Percentiles rank a stretch among this genome's conserved stretches.
phyloP scores from a whole-genome alignment of 208 protist species.

The Balamuthia mandrillaris region DNA sequence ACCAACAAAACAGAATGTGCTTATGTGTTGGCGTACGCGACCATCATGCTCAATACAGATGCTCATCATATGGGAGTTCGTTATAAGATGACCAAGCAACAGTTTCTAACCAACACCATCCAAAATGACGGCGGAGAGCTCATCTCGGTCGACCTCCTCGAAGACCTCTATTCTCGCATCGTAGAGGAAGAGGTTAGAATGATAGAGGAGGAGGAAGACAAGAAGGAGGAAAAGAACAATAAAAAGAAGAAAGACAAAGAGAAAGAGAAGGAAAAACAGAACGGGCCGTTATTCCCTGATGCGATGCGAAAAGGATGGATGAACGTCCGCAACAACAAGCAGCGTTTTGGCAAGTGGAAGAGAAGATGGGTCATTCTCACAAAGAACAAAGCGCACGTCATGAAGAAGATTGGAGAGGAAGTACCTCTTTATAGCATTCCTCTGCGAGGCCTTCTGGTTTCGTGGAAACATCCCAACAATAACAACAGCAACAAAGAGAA shows the following conservation, averaged over 20 bases:
- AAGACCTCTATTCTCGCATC: conserved; percentile 86
- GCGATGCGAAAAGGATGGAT: conserved; percentile 8
- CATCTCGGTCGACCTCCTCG: conserved; percentile 79
- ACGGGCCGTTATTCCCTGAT: too few species aligned
- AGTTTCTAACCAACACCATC: background rate
- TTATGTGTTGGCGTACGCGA: conserved; percentile 93
- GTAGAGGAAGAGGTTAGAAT: conserved; percentile 85
- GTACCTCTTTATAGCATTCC: too few species aligned
- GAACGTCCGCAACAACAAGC: background rate
- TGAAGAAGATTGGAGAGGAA: too few species aligned
- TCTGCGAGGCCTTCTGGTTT: too few species aligned
- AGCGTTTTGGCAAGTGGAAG: background rate
- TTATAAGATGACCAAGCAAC: conserved; percentile 19
- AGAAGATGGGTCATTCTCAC: background rate
- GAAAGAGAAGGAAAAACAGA: background rate
- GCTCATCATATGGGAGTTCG: conserved; percentile 81
- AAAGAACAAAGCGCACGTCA: conserved; percentile 12
- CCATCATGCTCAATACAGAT: conserved; percentile 99
- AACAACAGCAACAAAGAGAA: too few species aligned
- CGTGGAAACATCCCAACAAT: too few species aligned
- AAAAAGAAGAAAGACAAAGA: background rate
- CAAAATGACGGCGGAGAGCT: conserved; percentile 25
- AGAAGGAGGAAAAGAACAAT: background rate
- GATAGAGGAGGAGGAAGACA: conserved; percentile 49
- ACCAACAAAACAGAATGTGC: conserved; percentile 76